phyloP scores from a whole-genome alignment of 176 grass and related monocot species.

The Juncus effusus region DNA sequence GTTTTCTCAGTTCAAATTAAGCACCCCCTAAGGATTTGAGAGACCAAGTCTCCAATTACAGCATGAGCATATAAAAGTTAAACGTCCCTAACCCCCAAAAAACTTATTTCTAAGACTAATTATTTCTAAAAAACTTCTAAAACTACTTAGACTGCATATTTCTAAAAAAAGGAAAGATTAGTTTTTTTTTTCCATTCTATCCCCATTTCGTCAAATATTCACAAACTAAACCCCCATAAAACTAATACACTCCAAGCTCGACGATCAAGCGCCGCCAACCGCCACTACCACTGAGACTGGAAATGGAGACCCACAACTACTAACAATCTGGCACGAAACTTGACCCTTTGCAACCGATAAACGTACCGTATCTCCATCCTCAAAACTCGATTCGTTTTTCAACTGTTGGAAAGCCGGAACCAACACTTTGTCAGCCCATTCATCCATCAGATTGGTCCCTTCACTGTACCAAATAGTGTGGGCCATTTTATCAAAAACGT shows the following conservation, averaged over 20 bases:
- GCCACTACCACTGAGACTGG: constrained; percentile 38
- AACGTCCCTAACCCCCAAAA: no score
- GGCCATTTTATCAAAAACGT: constrained; percentile 34
- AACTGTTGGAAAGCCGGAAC: constrained; percentile 43
- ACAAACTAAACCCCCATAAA: no score
- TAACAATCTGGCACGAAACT: constrained; percentile 5
- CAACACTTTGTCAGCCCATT: constrained; percentile 45
- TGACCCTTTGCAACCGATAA: constrained; percentile 38
- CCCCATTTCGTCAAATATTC: no score
- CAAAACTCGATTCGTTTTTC: constrained; percentile 32
- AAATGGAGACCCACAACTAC: constrained; percentile 17
- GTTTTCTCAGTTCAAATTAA: no score
- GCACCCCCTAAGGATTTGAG: no score
- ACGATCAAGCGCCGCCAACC: constrained; percentile 38
- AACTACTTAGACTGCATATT: no score
- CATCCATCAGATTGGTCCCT: constrained; percentile 29
- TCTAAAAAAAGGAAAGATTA: no score
- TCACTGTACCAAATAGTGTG: constrained; percentile 33
- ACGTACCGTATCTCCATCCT: constrained; percentile 31
- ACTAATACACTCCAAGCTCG: neutral
- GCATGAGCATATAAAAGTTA: no score
- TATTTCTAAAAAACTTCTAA: no score
- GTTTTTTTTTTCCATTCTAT: no score
- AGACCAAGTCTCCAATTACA: no score
- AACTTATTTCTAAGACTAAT: no score